A percentile compares a stretch with the other conserved stretches of the same genome.
Evolutionary conservation across 495 filamentous ascomycete genomes (phyloP).

Genomic region (Tuber melanosporum): DNA sequence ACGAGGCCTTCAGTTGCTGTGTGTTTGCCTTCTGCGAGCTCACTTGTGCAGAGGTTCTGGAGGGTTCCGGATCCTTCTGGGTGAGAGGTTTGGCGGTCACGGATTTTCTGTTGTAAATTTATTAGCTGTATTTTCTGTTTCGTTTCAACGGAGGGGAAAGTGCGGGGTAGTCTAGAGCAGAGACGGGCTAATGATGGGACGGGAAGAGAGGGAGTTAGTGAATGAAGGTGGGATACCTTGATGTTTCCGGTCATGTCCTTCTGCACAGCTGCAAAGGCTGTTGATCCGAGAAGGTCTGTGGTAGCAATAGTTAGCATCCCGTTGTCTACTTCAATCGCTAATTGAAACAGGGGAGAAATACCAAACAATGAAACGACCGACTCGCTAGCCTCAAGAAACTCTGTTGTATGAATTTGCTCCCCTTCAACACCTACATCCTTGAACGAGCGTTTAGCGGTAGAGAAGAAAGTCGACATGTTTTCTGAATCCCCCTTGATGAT

Average conservation of each 20-base stretch:
- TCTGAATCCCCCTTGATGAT: not conserved
- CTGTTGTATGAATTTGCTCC: slow-evolving; percentile 66
- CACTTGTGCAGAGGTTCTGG: slow-evolving; percentile 75
- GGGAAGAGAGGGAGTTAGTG: not conserved
- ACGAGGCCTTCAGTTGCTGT: slow-evolving; percentile 78
- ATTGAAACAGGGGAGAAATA: slow-evolving; percentile 42
- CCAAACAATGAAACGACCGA: slow-evolving; percentile 79
- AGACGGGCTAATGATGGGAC: slow-evolving; percentile 13
- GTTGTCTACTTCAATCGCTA: not conserved
- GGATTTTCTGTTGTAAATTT: slow-evolving; percentile 66
- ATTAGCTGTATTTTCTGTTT: not conserved
- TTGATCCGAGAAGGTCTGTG: slow-evolving; percentile 70
- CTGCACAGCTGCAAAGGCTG: slow-evolving; percentile 82
- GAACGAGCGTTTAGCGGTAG: slow-evolving; percentile 76
- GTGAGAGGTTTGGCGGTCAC: slow-evolving; percentile 69
- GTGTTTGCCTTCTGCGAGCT: slow-evolving; percentile 80
- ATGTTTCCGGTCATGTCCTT: slow-evolving; percentile 85
- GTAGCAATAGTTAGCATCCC: slow-evolving; percentile 1
- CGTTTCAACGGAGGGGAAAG: not conserved
- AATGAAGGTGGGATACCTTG: slow-evolving; percentile 54
- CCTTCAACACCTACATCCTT: slow-evolving; percentile 67
- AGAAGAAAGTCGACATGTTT: slow-evolving; percentile 60
- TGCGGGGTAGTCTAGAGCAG: slow-evolving; percentile 20
- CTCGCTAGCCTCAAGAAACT: slow-evolving; percentile 89
- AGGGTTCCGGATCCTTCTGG: slow-evolving; percentile 70